Base-by-base conservation (phyloP, 306 rosid species). In the Datisca glomerata region DNA sequence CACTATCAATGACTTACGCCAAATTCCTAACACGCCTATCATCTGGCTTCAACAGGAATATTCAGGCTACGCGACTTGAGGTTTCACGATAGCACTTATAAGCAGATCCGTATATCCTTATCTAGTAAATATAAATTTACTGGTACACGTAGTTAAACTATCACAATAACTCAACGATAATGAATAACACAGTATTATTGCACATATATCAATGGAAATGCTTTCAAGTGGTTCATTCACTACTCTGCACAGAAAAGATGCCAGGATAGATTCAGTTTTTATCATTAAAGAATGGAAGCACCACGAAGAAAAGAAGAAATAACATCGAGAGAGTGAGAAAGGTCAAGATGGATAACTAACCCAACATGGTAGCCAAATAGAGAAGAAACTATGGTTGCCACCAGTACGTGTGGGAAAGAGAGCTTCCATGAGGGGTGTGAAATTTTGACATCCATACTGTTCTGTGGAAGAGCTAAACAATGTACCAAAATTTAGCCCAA, bases 211-310 rank as follows among this genome's bases (percentile, higher is more conserved):
- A 43, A 18, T 19, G 55, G 97, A 77, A 56, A 89, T 89, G 71
- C 77, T 79, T 68, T 83, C 97, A 23, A 89, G 86, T 14, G 97
- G 97, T 72, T 89, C 97, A 61, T 89, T 89, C 47, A 83, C 95
- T 42, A 89, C 95, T 36, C 97, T 89, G 79, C 21, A 56, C 24
- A 60, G 41, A 47, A 45, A 44, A 61, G 41, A 35, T 21, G 21
- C 17, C n/a, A 6, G 18, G 20, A 16, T 25, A 51, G 17, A 24
- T 15, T 37, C 45, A 51, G 11, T 15, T 29, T 37, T 31, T 11
- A 35, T 37, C 6, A 16, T 5, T 12, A 36, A 51, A 19, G 42
- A 50, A 21, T 27, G 22, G 9, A 8, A 50, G 35, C 23, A 46
- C 42, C 39, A 14, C 41, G 7, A 49, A 52, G 51, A 47, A 47